phyloP scores from a whole-genome alignment of 2,329 filamentous ascomycete species.

The Botrytis fabae region DNA sequence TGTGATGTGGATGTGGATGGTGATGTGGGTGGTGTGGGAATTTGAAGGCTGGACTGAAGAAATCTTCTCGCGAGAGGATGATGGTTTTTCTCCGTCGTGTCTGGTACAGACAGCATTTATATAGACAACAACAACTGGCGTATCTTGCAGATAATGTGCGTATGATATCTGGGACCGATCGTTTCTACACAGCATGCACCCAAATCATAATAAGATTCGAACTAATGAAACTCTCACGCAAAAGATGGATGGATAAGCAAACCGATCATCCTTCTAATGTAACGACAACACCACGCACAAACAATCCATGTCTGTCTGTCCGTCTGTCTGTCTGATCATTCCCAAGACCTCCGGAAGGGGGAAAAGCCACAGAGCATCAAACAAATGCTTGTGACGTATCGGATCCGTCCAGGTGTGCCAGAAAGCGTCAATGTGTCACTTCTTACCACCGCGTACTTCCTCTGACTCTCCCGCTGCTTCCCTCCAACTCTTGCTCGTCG shows the following conservation, averaged over 20 bases:
- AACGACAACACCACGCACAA: not conserved
- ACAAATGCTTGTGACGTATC: not conserved
- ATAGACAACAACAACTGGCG: too few species aligned
- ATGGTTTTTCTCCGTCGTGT: not conserved
- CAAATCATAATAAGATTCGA: not conserved
- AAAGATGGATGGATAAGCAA: not conserved
- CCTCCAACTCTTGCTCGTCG: not conserved
- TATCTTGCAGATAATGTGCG: not conserved
- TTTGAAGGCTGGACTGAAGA: not conserved
- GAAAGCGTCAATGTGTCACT: not conserved
- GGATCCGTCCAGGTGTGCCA: not conserved
- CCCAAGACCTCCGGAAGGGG: conserved; percentile 7
- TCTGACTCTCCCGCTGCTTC: not conserved
- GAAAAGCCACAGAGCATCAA: conserved; percentile 4
- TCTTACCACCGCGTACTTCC: not conserved
- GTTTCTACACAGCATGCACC: too few species aligned
- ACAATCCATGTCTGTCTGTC: conserved; percentile 3
- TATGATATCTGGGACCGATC: too few species aligned
- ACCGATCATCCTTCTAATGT: not conserved
- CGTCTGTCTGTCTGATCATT: not conserved
- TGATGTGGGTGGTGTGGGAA: not conserved
- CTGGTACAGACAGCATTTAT: too few species aligned
- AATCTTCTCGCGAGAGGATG: too few species aligned
- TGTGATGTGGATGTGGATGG: not conserved
- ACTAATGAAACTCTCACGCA: not conserved